phyloP scores from a whole-genome alignment of 2,329 filamentous ascomycete species.

The Aspergillus sp. region DNA sequence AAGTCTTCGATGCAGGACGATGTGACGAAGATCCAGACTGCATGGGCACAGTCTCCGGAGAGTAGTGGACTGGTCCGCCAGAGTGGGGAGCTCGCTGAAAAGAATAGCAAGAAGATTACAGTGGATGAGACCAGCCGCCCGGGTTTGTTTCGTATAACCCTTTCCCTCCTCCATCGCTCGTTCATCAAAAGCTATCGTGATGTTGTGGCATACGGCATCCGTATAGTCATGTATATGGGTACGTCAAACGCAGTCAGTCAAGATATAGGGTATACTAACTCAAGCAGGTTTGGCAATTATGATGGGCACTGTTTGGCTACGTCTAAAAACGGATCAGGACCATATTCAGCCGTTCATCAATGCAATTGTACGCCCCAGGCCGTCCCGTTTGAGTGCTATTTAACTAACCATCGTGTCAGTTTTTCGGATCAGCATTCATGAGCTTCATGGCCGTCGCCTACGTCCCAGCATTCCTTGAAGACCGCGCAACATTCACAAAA shows the following conservation, averaged over 20 bases:
- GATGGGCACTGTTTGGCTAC: conserved; percentile 86
- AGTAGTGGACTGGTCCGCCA: conserved; percentile 27
- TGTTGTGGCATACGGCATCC: conserved; percentile 78
- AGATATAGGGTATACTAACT: background rate
- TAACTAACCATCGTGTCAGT: conserved; percentile 34
- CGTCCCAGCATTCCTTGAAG: conserved; percentile 79
- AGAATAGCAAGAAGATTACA: conserved; percentile 21
- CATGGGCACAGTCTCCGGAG: conserved; percentile 55
- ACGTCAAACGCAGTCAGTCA: conserved; percentile 1
- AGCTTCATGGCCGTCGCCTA: conserved; percentile 83
- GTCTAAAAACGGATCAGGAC: conserved; percentile 65
- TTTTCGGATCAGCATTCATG: conserved; percentile 74
- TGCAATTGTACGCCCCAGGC: conserved; percentile 59
- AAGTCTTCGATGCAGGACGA: conserved; percentile 46
- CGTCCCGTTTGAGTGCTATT: background rate
- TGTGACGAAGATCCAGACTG: conserved; percentile 54
- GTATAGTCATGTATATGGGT: conserved; percentile 77
- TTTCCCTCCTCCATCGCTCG: conserved; percentile 71
- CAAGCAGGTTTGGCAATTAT: conserved; percentile 68
- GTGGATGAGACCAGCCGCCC: conserved; percentile 37
- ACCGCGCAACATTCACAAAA: conserved; percentile 70
- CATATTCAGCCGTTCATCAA: conserved; percentile 82
- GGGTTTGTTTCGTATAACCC: conserved; percentile 51
- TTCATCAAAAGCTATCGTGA: conserved; percentile 85
- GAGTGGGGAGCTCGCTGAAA: conserved; percentile 19